Evolutionary conservation across 345 rosid species (phyloP), one percentile per base, ranked within the genome.

Genomic region (Moringa oleifera): DNA sequence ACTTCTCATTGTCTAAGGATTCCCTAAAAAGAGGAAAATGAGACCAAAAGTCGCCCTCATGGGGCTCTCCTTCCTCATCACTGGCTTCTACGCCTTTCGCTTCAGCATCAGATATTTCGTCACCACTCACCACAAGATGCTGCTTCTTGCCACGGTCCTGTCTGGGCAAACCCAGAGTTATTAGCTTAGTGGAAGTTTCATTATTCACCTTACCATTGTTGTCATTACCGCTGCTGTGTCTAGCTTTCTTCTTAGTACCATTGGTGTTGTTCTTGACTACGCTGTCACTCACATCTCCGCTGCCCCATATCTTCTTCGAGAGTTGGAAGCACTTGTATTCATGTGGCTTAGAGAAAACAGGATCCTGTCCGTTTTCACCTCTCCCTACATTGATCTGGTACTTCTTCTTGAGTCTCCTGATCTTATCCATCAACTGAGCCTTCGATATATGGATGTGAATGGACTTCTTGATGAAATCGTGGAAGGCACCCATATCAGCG

Each of bases 401-500:
- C 69, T 81, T 81, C 64, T 73, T 77, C 73, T 65, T 81, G 19
- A 84, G 57, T 17, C 82, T 71, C 67, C 77, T 70, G 47, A 84
- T 58, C 55, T 84, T 84, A 19, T 84, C 86, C 52, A 9, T 65
- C 22, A 81, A 64, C 31, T 84, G 85, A 25, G 22, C 68, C 69
- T 64, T 73, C 16, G 72, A 63, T 4, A 75, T 77, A 60, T 73
- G 75, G 24, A 70, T 65, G 46, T 75, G 73, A n/a, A 84, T 57
- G 0, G 69, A 57, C 1, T 75, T 54, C 75, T 75, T 77, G 28
- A 79, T 46, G 53, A 58, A 71, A 6, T 77, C 82, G 23, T 71
- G 73, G 33, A 73, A 81, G 0, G 20, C 68, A 15, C 25, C 73
- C 1, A 69, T 64, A 16, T 84, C 89, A 1, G 69, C 68, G 37